These are phyloP conservation scores for Macrophomina tecta DNA, from an alignment of 2,329 filamentous ascomycete genomes.

Conservation along the genomic window DNA sequence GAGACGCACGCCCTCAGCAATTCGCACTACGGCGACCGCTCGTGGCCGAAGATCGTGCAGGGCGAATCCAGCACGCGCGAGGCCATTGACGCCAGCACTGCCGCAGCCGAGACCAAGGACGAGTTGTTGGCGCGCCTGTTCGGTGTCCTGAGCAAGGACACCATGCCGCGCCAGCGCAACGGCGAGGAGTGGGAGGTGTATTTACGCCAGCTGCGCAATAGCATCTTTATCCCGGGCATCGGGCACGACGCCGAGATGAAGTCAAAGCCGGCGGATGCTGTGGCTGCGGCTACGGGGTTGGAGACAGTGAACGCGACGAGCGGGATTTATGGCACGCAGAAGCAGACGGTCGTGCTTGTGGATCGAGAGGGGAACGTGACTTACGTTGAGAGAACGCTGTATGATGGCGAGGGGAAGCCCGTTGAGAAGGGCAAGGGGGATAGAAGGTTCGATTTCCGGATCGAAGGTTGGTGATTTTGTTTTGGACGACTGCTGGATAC, in stretches of 20 bases:
- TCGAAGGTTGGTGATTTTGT: conserved; percentile 48
- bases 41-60: conserved; percentile 67
- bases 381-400: conserved; percentile 69
- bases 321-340: conserved; percentile 68
- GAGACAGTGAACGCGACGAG: conserved; percentile 45
- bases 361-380: conserved; percentile 60
- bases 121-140: conserved; percentile 60
- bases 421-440: conserved; percentile 56
- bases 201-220: conserved; percentile 61
- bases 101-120: conserved; percentile 51
- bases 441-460: conserved; percentile 53
- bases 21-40: conserved; percentile 62
- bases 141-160: conserved; percentile 60
- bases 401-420: conserved; percentile 57
- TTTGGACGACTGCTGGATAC: not conserved
- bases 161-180: conserved; percentile 57
- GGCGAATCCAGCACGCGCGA: conserved; percentile 61
- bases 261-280: conserved; percentile 48
- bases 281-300: conserved; percentile 46
- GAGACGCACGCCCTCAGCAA: conserved; percentile 68
- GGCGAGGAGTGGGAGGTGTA: conserved; percentile 62
- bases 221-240: conserved; percentile 65
- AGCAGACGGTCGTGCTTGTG: conserved; percentile 67
- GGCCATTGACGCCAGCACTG: conserved; percentile 55
- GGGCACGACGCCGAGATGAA: conserved; percentile 52